Base-by-base conservation (phyloP, 2,329 filamentous ascomycete genomes). In the Pseudogymnoascus destructans region DNA sequence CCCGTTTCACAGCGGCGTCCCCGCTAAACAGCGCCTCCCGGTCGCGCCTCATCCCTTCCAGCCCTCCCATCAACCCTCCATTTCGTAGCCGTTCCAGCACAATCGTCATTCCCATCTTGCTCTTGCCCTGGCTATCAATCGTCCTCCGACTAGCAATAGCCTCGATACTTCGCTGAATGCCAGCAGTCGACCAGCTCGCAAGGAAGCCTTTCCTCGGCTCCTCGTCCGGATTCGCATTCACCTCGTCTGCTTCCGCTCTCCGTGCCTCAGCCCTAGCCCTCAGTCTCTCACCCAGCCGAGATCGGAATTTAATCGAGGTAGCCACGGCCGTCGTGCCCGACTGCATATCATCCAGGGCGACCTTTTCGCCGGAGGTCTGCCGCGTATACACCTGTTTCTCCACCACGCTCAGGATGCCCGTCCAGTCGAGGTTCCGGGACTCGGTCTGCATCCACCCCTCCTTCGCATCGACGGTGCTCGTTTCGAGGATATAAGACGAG, bases 401-500 rank as follows among this genome's bases (percentile, higher is more conserved):
- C 17, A 90, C 76, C 10, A 93, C 87, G 54, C 83, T 87, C 36
- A 93, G 73, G 15, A 93, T 85, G 60, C 87, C 86, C 4, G 87
- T 88, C 72, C 86, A 92, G 71, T 92, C 89, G 57, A 93, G 76
- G 66, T 93, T 93, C 63, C 82, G 79, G 66, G 84, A 88, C 73
- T 92, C 87, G 0, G 86, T 89, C 68, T 81, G 79, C 86, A 93
- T 91, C 82, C 85, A 89, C 49, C 87, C 87, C 67, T 90, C 81
- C 61, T 81, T 83, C 61, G 90, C 82, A 70, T 92, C 87, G 23
- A 93, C 84, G 7, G 88, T 79, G 64, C 84, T 89, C 27, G 81
- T 87, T 73, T 93, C 88, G 36, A 93, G 80, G 58, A 93, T 87
- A 69, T 88, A 93, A 58, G 81, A 84, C 52, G 88, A 86, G 40